These are phyloP conservation scores for Neurospora sp. DNA, from an alignment of 2,329 filamentous ascomycete species.

Conservation along the genomic window DNA sequence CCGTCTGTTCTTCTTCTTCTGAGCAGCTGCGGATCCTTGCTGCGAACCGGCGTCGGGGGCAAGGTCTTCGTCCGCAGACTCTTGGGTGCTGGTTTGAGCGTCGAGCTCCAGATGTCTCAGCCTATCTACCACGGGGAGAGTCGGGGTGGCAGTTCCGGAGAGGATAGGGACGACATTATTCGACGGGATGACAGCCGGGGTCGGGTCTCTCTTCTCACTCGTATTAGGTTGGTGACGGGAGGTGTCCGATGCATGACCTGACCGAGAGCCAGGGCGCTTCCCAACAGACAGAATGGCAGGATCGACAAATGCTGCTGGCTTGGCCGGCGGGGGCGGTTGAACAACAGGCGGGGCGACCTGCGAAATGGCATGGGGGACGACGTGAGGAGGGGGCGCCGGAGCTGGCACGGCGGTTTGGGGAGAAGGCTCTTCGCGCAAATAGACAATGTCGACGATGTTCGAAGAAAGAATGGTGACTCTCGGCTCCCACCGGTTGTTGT, in stretches of 20 bases:
- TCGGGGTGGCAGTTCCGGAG: slow-evolving; percentile 13
- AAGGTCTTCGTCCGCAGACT: slow-evolving; percentile 14
- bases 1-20: slow-evolving; percentile 21
- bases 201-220: slow-evolving; percentile 24
- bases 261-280: slow-evolving; percentile 27
- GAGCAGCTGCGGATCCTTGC: slow-evolving; percentile 14
- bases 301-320: slow-evolving; percentile 52
- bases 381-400: slow-evolving; percentile 20
- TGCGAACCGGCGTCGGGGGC: slow-evolving; percentile 14
- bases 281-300: slow-evolving; percentile 71
- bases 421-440: slow-evolving; percentile 19
- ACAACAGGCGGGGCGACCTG: slow-evolving; percentile 1
- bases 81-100: not conserved
- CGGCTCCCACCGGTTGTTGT: slow-evolving; percentile 30
- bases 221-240: slow-evolving; percentile 20
- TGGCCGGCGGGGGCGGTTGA: slow-evolving; percentile 1
- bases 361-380: slow-evolving; percentile 12
- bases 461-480: slow-evolving; percentile 35
- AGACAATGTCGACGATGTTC: slow-evolving; percentile 36
- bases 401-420: slow-evolving; percentile 11
- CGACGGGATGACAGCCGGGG: slow-evolving; percentile 13
- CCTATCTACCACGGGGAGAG: slow-evolving; percentile 11
- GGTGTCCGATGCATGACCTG: slow-evolving; percentile 11
- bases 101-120: slow-evolving; percentile 18
- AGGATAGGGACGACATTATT: slow-evolving; percentile 4